These are phyloP conservation scores for Pyrenophora seminiperda DNA, from an alignment of 2,329 filamentous ascomycete species.

Conservation along the genomic window DNA sequence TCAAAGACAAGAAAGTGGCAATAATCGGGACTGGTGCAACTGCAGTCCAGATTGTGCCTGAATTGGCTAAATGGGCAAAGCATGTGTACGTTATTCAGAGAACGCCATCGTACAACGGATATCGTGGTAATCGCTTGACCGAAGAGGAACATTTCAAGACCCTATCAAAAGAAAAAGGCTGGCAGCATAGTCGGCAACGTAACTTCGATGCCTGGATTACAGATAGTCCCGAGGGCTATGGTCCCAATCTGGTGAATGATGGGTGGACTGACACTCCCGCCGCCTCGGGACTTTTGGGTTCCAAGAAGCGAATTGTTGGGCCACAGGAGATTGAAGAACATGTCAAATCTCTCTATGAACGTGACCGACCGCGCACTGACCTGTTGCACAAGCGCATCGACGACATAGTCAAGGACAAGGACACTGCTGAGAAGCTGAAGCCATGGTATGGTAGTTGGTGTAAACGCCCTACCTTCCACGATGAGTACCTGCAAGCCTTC, in stretches of 20 bases:
- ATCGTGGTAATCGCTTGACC: conserved; percentile 31
- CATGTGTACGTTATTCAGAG: conserved; percentile 62
- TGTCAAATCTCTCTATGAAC: neutral
- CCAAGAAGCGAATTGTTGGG: conserved; percentile 16
- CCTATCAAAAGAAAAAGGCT: conserved; percentile 46
- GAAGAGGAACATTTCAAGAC: conserved; percentile 15
- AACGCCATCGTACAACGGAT: conserved; percentile 55
- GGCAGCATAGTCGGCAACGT: conserved; percentile 57
- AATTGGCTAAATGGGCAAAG: conserved; percentile 54
- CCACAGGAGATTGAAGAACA: neutral
- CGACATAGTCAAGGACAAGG: conserved; percentile 54
- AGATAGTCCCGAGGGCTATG: conserved; percentile 15
- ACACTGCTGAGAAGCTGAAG: conserved; percentile 59
- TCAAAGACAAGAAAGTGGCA: conserved; percentile 42
- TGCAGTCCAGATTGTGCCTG: conserved; percentile 44
- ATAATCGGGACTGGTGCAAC: conserved; percentile 45
- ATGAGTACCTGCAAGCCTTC: conserved; percentile 63
- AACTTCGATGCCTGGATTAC: conserved; percentile 38
- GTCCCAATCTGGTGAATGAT: conserved; percentile 55
- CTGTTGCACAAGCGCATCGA: neutral
- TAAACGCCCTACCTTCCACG: conserved; percentile 67
- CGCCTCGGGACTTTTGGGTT: conserved; percentile 26
- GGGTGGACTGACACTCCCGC: conserved; percentile 50
- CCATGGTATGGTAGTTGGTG: conserved; percentile 65
- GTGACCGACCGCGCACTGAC: neutral